Evolutionary conservation across 306 rosid species (phyloP).

Genomic region (Vigna angularis): DNA sequence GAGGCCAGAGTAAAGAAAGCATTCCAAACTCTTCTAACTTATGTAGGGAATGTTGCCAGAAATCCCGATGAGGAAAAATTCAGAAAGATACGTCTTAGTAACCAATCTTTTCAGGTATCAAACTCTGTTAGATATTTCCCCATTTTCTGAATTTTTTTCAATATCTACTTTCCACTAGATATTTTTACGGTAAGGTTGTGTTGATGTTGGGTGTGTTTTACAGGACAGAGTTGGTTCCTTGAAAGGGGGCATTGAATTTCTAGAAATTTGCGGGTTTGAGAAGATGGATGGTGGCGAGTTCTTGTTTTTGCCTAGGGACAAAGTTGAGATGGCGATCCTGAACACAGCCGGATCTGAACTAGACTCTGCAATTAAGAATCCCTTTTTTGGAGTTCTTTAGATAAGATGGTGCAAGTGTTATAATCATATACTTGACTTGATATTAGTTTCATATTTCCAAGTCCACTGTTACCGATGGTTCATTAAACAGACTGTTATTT

Average conservation of each 20-base stretch:
- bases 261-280: conserved; percentile 93
- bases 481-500: not conserved
- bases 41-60: conserved; percentile 81
- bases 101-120: conserved; percentile 76
- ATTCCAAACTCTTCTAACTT: conserved; percentile 77
- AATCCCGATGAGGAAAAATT: conserved; percentile 83
- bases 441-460: conserved; percentile 30
- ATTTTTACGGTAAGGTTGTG: not conserved
- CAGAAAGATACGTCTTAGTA: conserved; percentile 80
- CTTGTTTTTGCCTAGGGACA: conserved; percentile 74
- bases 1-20: conserved; percentile 74
- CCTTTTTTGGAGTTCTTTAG: conserved; percentile 89
- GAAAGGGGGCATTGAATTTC: conserved; percentile 85
- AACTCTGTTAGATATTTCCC: not conserved
- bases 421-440: conserved; percentile 31
- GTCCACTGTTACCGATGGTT: conserved; percentile 28
- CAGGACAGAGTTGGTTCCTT: conserved; percentile 96
- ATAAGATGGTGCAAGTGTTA: conserved; percentile 30
- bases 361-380: conserved; percentile 93
- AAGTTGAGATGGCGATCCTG: conserved; percentile 77
- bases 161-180: not conserved
- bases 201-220: conserved; percentile 28
- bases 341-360: conserved; percentile 88
- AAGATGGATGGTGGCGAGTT: conserved; percentile 79
- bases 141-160: not conserved